phyloP scores from a whole-genome alignment of 345 rosid species.

The Aquilaria sinensis region DNA sequence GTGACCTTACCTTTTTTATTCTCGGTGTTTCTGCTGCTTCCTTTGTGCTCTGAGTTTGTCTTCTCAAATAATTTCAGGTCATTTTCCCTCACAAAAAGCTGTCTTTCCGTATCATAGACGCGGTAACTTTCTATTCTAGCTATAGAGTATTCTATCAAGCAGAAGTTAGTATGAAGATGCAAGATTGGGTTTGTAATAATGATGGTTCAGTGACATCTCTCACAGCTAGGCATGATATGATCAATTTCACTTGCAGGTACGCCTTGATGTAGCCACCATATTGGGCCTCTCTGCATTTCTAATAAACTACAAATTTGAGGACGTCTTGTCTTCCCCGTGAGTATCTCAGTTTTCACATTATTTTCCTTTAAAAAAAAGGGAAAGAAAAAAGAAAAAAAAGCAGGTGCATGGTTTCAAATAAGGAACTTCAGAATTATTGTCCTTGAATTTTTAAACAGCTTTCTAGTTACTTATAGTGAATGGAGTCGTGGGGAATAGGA shows the following conservation, averaged over 20 bases:
- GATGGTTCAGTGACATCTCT: background rate
- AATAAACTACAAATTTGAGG: constrained; percentile 92
- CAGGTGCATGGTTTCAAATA: too few relatives aligned
- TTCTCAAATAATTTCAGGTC: constrained; percentile 39
- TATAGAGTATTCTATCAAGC: background rate
- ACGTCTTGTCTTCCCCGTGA: constrained; percentile 81
- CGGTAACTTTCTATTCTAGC: constrained; percentile 34
- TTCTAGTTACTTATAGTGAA: too few relatives aligned
- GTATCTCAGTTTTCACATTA: constrained; percentile 15
- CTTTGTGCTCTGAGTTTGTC: background rate
- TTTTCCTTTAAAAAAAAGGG: background rate
- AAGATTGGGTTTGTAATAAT: too few relatives aligned
- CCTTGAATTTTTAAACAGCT: too few relatives aligned
- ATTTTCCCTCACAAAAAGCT: constrained; percentile 93
- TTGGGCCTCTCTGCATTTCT: constrained; percentile 88
- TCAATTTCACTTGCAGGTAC: constrained; percentile 52
- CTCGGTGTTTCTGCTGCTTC: background rate
- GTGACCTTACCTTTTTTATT: constrained; percentile 4
- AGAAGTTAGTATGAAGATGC: background rate
- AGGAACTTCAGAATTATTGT: too few relatives aligned
- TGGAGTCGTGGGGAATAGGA: too few relatives aligned
- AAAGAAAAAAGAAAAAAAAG: too few relatives aligned
- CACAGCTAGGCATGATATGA: constrained; percentile 12
- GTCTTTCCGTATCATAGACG: constrained; percentile 92
- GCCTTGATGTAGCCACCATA: constrained; percentile 73